Conservation (phyloP, 1,284 basidiomycete genomes). For the Ganoderma sinense region DNA sequence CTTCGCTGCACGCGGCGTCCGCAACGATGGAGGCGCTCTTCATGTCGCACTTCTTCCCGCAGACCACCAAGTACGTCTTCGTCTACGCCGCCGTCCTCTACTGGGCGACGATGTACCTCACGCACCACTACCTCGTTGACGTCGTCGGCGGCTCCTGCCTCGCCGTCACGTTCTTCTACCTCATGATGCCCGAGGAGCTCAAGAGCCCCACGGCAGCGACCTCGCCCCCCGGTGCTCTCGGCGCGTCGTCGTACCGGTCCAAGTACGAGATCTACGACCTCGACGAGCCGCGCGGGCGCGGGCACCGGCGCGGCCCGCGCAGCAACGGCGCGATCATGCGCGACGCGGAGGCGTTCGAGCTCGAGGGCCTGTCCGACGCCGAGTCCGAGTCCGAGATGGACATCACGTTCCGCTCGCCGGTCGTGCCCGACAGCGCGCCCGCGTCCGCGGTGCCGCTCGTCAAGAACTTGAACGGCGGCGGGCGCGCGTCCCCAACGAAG, state of each 20-base stretch:
- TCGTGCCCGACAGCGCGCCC: slow-evolving; percentile 46
- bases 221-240: slow-evolving; percentile 49
- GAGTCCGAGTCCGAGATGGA: slow-evolving; percentile 68
- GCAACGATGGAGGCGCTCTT: slow-evolving; percentile 95
- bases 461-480: slow-evolving; percentile 36
- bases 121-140: slow-evolving; percentile 98
- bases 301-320: slow-evolving; percentile 35
- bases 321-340: slow-evolving; percentile 44
- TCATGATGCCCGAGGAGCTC: slow-evolving; percentile 85
- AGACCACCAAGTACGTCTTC: slow-evolving; percentile 73
- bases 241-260: slow-evolving; percentile 44
- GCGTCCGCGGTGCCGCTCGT: slow-evolving; percentile 47
- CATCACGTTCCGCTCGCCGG: slow-evolving; percentile 75
- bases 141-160: slow-evolving; percentile 94
- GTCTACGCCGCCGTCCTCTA: slow-evolving; percentile 92
- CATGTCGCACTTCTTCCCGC: slow-evolving; percentile 94
- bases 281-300: slow-evolving; percentile 49
- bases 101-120: slow-evolving; percentile 99
- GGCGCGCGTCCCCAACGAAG: slow-evolving; percentile 39
- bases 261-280: slow-evolving; percentile 83
- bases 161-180: slow-evolving; percentile 88
- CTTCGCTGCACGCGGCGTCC: slow-evolving; percentile 90
- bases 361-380: slow-evolving; percentile 59
- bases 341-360: slow-evolving; percentile 59
- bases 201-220: slow-evolving; percentile 63